Conservation (phyloP, 2,329 filamentous ascomycete genomes). For the Botrytis squamosa region DNA sequence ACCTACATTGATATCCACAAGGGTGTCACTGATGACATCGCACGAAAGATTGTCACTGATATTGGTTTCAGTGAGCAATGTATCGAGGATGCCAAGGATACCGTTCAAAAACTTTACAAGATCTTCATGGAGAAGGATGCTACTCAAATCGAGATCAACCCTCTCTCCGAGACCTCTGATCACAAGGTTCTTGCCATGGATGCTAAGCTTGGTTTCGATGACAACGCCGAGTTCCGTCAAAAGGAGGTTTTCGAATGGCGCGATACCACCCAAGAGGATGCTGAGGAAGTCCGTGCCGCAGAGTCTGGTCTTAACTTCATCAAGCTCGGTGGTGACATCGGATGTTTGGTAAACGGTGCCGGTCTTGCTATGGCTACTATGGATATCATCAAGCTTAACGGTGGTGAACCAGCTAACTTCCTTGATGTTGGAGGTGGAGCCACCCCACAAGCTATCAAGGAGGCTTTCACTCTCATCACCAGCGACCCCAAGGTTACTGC, state of each 20-base stretch:
- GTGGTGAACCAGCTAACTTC: constrained; percentile 95
- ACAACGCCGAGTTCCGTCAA: constrained; percentile 98
- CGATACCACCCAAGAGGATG: constrained; percentile 92
- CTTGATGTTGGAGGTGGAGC: constrained; percentile 97
- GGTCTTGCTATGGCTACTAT: constrained; percentile 99
- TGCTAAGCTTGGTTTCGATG: constrained; percentile 97
- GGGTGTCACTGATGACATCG: constrained; percentile 94
- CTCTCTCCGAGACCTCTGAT: constrained; percentile 95
- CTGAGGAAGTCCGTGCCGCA: constrained; percentile 95
- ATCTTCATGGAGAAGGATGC: constrained; percentile 98
- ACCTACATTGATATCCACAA: constrained; percentile 90
- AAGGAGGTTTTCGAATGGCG: constrained; percentile 94
- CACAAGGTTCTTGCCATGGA: constrained; percentile 99
- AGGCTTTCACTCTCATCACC: constrained; percentile 98
- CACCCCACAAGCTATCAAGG: constrained; percentile 92
- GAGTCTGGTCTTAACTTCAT: constrained; percentile 98
- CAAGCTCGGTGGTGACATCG: constrained; percentile 99
- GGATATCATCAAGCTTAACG: constrained; percentile 99
- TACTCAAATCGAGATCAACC: constrained; percentile 99
- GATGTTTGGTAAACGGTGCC: constrained; percentile 97
- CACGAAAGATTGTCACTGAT: constrained; percentile 81
- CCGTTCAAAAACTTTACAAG: constrained; percentile 98
- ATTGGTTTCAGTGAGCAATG: constrained; percentile 98
- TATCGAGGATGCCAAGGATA: constrained; percentile 90
- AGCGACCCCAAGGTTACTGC: constrained; percentile 97